Evolutionary conservation across 805 yeast genomes (phyloP).

Genomic region (Priceomyces haplophilus): DNA sequence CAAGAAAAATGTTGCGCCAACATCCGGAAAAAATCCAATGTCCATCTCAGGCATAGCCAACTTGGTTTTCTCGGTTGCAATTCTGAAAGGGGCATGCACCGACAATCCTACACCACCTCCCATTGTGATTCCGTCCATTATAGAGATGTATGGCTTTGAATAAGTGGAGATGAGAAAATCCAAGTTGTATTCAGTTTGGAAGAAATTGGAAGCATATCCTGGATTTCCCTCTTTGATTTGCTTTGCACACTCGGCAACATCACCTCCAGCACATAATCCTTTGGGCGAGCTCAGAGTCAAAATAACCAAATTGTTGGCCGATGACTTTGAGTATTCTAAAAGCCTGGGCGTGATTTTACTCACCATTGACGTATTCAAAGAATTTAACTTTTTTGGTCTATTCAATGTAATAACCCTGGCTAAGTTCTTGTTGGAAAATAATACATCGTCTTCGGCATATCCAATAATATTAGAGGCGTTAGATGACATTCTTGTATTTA

Average conservation of each 20-base stretch:
- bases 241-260: slow-evolving; percentile 76
- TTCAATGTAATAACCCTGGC: slow-evolving; percentile 75
- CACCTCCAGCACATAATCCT: slow-evolving; percentile 96
- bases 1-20: slow-evolving; percentile 87
- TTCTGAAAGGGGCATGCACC: slow-evolving; percentile 86
- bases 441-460: slow-evolving; percentile 50
- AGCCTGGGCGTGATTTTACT: slow-evolving; percentile 67
- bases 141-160: slow-evolving; percentile 79
- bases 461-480: slow-evolving; percentile 11
- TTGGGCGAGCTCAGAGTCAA: slow-evolving; percentile 63
- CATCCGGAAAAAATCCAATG: slow-evolving; percentile 95
- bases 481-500: slow-evolving; percentile 7
- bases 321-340: slow-evolving; percentile 71
- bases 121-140: slow-evolving; percentile 92
- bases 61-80: slow-evolving; percentile 87
- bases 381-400: slow-evolving; percentile 80
- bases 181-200: slow-evolving; percentile 76
- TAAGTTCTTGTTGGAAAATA: slow-evolving; percentile 58
- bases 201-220: slow-evolving; percentile 57
- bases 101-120: slow-evolving; percentile 97
- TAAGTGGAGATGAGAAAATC: slow-evolving; percentile 79
- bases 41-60: slow-evolving; percentile 98
- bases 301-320: slow-evolving; percentile 60
- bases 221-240: slow-evolving; percentile 49
- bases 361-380: slow-evolving; percentile 77